Evolutionary conservation across 371 early-diverging fungal genomes (phyloP), one percentile per base, ranked within the genome.

Genomic region (Vairimorpha ceranae): DNA sequence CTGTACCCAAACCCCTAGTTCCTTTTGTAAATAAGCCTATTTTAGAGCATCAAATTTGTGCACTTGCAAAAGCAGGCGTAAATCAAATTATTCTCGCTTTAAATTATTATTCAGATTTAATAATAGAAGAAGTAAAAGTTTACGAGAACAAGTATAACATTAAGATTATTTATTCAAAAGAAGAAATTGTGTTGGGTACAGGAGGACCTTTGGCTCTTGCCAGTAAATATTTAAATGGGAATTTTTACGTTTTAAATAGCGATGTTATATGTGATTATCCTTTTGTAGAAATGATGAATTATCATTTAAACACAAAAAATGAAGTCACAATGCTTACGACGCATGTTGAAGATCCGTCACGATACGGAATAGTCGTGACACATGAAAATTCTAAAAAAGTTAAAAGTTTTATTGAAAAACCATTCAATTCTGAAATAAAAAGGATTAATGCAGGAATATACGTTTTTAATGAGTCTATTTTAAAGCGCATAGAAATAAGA

Each of bases 361-460:
- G 91, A 81, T 97, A 95, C 80, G 98, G 98, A 79, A 93, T 97
- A 29, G 88, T 93, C 59, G 91, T 93, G 30, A 87, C 67, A 83
- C 83, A 48, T 84, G 73, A 54, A 38, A 43, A 51, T 6, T 85
- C 88, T 65, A 83, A 88, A 7, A 72, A 74, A 66, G 92, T 98
- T 75, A 90, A 92, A 52, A 85, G 90, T 14, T 98, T 98, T 84
- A 93, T 95, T 30, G 98, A 98, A 84, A 98, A 98, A 85, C 98
- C 98, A 21, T 87, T 89, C 63, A 89, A 88, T 70, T 94, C 88
- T 77, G 92, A 94, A 48, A 87, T 89, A 71, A 92, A 93, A 87
- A 88, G 90, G 84, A 95, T 98, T 86, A 98, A 98, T 85, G 98
- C 97, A 43, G 98, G 98, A 71, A 90, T 98, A 75, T 98, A 98